Evolutionary conservation across 2,329 filamentous ascomycete species (phyloP).

Genomic region (Xylaria sp.): DNA sequence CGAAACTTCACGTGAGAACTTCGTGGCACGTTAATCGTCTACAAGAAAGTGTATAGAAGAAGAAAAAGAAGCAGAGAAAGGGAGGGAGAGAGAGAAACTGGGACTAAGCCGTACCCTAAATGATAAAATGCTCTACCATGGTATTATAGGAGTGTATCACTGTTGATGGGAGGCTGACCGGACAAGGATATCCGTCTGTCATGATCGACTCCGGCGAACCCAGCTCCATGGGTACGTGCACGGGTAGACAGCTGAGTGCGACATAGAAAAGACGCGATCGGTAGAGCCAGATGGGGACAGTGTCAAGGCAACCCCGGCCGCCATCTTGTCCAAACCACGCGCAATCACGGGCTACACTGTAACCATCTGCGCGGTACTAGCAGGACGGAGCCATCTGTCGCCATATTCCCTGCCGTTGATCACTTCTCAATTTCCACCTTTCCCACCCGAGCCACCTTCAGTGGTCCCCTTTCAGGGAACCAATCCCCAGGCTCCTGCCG

Average conservation of each 20-base stretch:
- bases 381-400: constrained; percentile 15
- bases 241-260: constrained; percentile 11
- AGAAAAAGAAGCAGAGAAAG: not conserved
- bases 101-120: no score
- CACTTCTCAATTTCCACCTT: constrained; percentile 39
- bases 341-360: constrained; percentile 11
- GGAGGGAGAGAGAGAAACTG: no score
- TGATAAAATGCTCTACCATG: constrained; percentile 1
- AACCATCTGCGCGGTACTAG: constrained; percentile 29
- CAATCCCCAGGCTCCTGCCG: constrained; percentile 8
- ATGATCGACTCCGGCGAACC: constrained; percentile 33
- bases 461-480: constrained; percentile 27
- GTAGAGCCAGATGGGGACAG: constrained; percentile 8
- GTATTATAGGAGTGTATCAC: not conserved
- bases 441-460: not conserved
- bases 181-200: constrained; percentile 13
- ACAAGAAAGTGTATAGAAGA: no score
- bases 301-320: not conserved
- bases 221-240: constrained; percentile 31
- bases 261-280: constrained; percentile 13
- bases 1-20: not conserved
- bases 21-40: not conserved
- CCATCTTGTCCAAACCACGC: constrained; percentile 7
- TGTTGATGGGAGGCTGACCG: not conserved
- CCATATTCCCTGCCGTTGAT: constrained; percentile 42